Evolutionary conservation across 352 stramenopile species (phyloP), one percentile per base, ranked within the genome.

Genomic region (Paralagenidium karlingii): DNA sequence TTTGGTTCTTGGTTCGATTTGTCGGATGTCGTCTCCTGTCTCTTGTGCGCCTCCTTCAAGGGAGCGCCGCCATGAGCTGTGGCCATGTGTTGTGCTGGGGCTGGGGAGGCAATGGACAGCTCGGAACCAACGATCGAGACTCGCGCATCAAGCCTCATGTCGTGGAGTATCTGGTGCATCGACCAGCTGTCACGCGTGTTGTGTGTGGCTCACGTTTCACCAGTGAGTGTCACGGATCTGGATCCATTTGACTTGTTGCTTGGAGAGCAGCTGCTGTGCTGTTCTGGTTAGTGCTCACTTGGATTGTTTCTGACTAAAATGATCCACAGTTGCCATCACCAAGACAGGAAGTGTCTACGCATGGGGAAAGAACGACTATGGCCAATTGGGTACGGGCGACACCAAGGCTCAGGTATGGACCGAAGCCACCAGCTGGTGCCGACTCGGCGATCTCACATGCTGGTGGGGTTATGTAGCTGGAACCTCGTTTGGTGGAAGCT

Each of bases 31-130:
- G n/a, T n/a, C n/a, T n/a, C n/a, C n/a, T n/a, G n/a, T n/a, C n/a
- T n/a, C n/a, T n/a, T n/a, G n/a, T n/a, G n/a, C n/a, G n/a, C n/a
- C n/a, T n/a, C n/a, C n/a, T n/a, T n/a, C n/a, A n/a, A n/a, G n/a
- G n/a, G n/a, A n/a, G n/a, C n/a, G n/a, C n/a, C n/a, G n/a, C n/a
- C n/a, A n/a, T n/a, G n/a, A n/a, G n/a, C n/a, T n/a, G n/a, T n/a
- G n/a, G n/a, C n/a, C n/a, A 31, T 13, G 39, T 49, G 24, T 31
- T 52, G 16, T 51, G 45, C 30, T 69, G 56, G 53, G 58, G 58
- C 26, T 69, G 58, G 58, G 58, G 58, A 22, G 55, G 58, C 47
- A 69, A 69, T 44, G 49, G 50, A n/a, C 58, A 69, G 40, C 55
- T 69, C 20, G 58, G 58, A 1, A 47, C 48, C 20, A 51, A 51